phyloP scores from a whole-genome alignment of 2,329 filamentous ascomycete genomes.

The Xylogone sp. region DNA sequence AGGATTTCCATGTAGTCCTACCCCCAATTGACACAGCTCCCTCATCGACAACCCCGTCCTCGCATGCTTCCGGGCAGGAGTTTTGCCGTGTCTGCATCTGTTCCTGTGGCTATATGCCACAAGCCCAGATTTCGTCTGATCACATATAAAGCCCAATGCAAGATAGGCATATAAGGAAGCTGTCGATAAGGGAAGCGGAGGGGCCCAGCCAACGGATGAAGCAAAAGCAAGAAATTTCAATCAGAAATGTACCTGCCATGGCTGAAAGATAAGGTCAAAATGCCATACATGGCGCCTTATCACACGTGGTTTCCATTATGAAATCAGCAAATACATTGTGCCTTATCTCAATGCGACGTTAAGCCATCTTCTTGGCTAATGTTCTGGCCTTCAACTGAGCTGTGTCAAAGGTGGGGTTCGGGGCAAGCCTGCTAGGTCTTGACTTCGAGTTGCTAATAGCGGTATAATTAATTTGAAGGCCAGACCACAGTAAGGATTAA shows the following conservation, averaged over 20 bases:
- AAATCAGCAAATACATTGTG: not conserved
- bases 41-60: not conserved
- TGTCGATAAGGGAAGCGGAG: not conserved
- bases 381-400: not conserved
- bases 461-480: too few species aligned
- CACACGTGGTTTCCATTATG: not conserved
- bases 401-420: not conserved
- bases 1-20: too few species aligned
- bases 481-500: too few species aligned
- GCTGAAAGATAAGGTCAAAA: too few species aligned
- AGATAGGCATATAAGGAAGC: not conserved
- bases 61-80: not conserved
- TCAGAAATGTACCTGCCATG: too few species aligned
- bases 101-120: not conserved
- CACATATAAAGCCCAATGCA: not conserved
- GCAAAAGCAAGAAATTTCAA: too few species aligned
- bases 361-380: not conserved
- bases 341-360: not conserved
- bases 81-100: not conserved
- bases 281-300: not conserved
- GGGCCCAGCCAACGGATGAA: too few species aligned
- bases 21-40: not conserved
- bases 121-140: not conserved
- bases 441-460: too few species aligned
- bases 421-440: not conserved